Base-by-base conservation (phyloP, 352 stramenopile species). In the Aphanomyces cochlioides region DNA sequence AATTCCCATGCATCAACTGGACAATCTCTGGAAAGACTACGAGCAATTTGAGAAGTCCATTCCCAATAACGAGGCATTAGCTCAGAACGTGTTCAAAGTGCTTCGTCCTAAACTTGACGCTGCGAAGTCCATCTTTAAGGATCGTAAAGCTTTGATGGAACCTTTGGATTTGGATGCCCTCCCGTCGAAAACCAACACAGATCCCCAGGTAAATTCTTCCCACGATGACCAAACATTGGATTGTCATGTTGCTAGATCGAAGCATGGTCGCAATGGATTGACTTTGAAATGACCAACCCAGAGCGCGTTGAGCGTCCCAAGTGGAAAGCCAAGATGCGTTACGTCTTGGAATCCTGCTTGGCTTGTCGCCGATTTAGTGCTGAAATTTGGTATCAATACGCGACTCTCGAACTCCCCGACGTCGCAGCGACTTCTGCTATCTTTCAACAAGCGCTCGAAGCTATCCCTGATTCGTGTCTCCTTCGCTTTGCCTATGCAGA, bases 11-110 rank as follows among this genome's bases (percentile, higher is more conserved):
- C 78, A 83, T 67, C 79, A 82, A 50, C 91, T 93, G 85, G 88
- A 96, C 38, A 80, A 70, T 10, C 83, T 96, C 59, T 93, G 87
- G 84, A 84, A 84, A 47, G 88, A 96, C 47, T 96, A 96, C 63
- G 88, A 96, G 66, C 92, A 93, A 66, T 94, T 96, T 48, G 88
- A 96, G 67, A 79, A 88, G 19, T 76, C 81, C 43, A 96, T 96
- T 48, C 88, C 88, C 2, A 96, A 96, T 66, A 96, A 96, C 72
- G 88, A 96, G 12, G 83, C 81, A 13, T 76, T 96, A 3, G 84
- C 85, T 28, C 81, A 88, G 43, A 96, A 94, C 72, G 92, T 94
- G 56, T 94, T 96, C 74, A 96, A 96, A 70, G 83, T 91, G 4
- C 91, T 96, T 41, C 76, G 88, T 17, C 85, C 81, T 4, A 93